Percentiles rank a stretch among this genome's conserved stretches.
Conservation (phyloP, 352 stramenopile species). For the Phytophthora hybrid region DNA sequence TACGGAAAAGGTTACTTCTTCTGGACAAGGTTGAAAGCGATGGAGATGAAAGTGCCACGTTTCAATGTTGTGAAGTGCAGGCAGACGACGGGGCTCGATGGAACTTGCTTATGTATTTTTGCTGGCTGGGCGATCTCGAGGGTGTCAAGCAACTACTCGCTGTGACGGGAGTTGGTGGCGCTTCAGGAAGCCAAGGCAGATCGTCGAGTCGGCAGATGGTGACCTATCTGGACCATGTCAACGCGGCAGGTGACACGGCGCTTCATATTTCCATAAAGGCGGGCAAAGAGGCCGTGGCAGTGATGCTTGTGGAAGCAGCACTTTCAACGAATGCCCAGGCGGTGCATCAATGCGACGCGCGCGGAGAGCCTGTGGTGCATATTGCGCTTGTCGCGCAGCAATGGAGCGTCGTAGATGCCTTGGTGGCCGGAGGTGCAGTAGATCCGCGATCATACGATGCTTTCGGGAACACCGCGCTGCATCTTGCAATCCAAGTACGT, state of each 20-base stretch:
- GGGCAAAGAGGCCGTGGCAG: slow-evolving; percentile 39
- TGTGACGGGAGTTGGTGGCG: slow-evolving; percentile 22
- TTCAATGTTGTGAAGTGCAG: slow-evolving; percentile 41
- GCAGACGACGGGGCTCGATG: slow-evolving; percentile 58
- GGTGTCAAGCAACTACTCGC: slow-evolving; percentile 44
- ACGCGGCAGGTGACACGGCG: slow-evolving; percentile 66
- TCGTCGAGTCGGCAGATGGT: slow-evolving; percentile 41
- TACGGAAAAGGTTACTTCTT: slow-evolving; percentile 45
- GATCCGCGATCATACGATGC: slow-evolving; percentile 57
- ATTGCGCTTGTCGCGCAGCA: slow-evolving; percentile 66
- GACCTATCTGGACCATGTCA: slow-evolving; percentile 67
- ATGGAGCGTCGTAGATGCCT: slow-evolving; percentile 65
- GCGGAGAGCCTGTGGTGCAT: slow-evolving; percentile 64
- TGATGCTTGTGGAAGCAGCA: slow-evolving; percentile 54
- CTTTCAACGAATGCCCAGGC: slow-evolving; percentile 44
- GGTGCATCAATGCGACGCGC: slow-evolving; percentile 55
- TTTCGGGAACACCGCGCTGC: slow-evolving; percentile 61
- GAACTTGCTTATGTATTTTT: slow-evolving; percentile 80
- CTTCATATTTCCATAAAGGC: slow-evolving; percentile 78
- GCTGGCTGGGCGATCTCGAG: slow-evolving; percentile 57
- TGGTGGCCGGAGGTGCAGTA: slow-evolving; percentile 55
- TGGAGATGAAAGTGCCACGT: slow-evolving; percentile 25
- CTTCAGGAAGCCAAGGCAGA: slow-evolving; percentile 30
- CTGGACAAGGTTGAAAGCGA: slow-evolving; percentile 40
- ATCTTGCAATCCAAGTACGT: slow-evolving; percentile 72